Evolutionary conservation across 2,329 filamentous ascomycete genomes (phyloP).

Genomic region (Sarocladium strictum): DNA sequence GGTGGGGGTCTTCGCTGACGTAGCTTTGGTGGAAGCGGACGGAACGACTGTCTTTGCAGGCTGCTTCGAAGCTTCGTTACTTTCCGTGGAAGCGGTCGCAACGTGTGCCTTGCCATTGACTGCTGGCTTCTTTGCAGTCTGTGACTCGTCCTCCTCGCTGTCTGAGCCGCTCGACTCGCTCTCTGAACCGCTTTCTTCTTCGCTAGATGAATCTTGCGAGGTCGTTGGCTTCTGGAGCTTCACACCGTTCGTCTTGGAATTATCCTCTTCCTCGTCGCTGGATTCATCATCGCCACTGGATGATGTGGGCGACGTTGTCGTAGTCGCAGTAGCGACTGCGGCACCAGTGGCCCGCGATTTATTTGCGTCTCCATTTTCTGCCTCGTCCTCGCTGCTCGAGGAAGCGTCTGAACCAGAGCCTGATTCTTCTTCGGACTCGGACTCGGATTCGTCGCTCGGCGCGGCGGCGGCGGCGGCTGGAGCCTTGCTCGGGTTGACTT

Average conservation of each 20-base stretch:
- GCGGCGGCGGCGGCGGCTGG: too few relatives aligned
- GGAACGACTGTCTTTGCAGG: constrained; percentile 12
- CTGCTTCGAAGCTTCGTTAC: constrained; percentile 11
- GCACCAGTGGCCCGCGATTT: constrained; percentile 20
- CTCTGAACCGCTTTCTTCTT: constrained; percentile 11
- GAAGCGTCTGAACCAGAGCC: constrained; percentile 14
- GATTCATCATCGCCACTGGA: constrained; percentile 5
- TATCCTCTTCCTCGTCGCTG: constrained; percentile 4
- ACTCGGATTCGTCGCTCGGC: not conserved
- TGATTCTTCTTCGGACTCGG: constrained; percentile 8
- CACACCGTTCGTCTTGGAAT: not conserved
- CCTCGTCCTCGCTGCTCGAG: constrained; percentile 10
- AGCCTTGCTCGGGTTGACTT: not conserved
- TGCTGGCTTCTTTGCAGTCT: not conserved
- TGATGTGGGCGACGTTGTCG: constrained; percentile 10
- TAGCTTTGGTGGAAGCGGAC: constrained; percentile 1
- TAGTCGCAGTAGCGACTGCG: constrained; percentile 18
- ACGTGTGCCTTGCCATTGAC: constrained; percentile 3
- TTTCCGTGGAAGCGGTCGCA: not conserved
- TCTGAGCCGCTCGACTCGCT: constrained; percentile 11
- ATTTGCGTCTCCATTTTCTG: not conserved
- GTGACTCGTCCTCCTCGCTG: constrained; percentile 1
- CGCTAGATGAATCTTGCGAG: constrained; percentile 4
- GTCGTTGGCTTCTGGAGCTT: not conserved
- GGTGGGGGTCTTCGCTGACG: constrained; percentile 9